Conservation (phyloP, 352 stramenopile genomes). For the Globisporangium lucens region DNA sequence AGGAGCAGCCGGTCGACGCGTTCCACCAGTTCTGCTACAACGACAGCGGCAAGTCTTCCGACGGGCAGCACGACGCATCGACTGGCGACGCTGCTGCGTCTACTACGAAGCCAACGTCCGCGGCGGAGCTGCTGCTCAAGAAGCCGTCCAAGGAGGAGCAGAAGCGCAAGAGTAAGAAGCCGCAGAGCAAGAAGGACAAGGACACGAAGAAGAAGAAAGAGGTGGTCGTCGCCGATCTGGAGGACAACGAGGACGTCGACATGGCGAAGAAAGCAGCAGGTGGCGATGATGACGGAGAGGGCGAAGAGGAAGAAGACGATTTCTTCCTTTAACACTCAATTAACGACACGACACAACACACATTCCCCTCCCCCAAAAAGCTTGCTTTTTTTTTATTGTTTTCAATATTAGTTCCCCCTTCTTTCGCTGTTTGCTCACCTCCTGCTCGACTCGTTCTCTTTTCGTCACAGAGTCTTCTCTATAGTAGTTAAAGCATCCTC, state of each 20-base stretch:
- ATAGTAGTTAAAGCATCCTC: not conserved
- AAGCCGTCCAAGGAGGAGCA: constrained; percentile 63
- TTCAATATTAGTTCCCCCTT: not conserved
- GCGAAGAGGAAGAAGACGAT: constrained; percentile 47
- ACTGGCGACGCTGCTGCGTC: not conserved
- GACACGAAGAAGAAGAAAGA: constrained; percentile 19
- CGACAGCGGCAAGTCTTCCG: constrained; percentile 31
- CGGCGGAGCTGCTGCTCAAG: constrained; percentile 56
- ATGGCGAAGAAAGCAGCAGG: constrained; percentile 9
- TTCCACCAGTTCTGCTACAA: constrained; percentile 80
- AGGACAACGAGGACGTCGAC: constrained; percentile 27
- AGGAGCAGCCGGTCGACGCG: constrained; percentile 52
- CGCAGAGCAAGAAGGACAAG: constrained; percentile 43
- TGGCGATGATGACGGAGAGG: constrained; percentile 11
- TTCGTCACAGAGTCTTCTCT: not conserved
- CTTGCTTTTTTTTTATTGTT: not conserved
- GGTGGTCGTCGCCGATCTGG: constrained; percentile 49
- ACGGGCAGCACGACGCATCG: not conserved
- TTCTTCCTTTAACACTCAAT: constrained; percentile 51
- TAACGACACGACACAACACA: not conserved
- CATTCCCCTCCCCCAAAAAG: not conserved
- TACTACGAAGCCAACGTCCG: constrained; percentile 15
- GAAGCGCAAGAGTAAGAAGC: constrained; percentile 64
- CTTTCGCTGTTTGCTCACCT: not conserved
- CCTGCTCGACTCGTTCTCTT: not conserved